phyloP scores from a whole-genome alignment of 208 protist species.

The Trypanosoma conorhini region DNA sequence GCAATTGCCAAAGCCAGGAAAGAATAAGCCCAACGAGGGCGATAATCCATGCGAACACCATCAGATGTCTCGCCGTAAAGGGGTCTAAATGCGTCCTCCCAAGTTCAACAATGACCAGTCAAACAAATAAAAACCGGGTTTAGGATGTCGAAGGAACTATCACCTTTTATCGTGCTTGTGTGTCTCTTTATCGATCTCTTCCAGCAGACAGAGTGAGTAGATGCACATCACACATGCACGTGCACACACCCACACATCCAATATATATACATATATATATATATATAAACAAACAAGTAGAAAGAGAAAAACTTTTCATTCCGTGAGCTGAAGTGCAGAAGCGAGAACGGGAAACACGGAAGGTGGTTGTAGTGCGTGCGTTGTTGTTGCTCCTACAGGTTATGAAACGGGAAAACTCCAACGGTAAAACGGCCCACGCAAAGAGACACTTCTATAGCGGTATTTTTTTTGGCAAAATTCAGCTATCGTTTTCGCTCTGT shows the following conservation, averaged over 20 bases:
- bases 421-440: too few relatives aligned
- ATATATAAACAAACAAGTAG: not conserved
- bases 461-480: too few relatives aligned
- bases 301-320: too few relatives aligned
- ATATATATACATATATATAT: not conserved
- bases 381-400: too few relatives aligned
- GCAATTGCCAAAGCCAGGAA: slow-evolving; percentile 42
- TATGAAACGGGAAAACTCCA: too few relatives aligned
- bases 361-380: too few relatives aligned
- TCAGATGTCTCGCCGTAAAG: not conserved
- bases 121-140: not conserved
- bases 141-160: not conserved
- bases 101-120: not conserved
- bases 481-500: too few relatives aligned
- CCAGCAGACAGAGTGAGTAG: not conserved
- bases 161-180: not conserved
- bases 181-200: not conserved
- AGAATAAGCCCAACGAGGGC: not conserved
- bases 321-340: too few relatives aligned
- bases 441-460: too few relatives aligned
- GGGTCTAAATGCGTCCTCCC: not conserved
- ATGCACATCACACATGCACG: not conserved
- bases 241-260: not conserved
- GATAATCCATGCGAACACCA: not conserved
- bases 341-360: too few relatives aligned